Percentiles rank a stretch among this genome's conserved stretches.
These are phyloP conservation scores for Sequoiadendron giganteum DNA, from an alignment of 75 land plant genomes.

Conservation along the genomic window DNA sequence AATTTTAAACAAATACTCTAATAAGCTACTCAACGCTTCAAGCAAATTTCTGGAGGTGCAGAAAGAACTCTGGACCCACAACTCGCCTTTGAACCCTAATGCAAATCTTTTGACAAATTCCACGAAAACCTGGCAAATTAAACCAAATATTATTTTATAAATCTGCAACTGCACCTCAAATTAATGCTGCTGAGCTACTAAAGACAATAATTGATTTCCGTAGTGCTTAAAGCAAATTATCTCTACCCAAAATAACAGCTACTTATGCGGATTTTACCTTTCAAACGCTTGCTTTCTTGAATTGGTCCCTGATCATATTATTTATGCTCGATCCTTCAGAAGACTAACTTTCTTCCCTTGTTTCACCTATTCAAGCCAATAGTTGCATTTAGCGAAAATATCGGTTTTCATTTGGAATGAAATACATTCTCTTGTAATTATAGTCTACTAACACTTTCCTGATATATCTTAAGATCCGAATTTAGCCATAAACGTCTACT, in stretches of 20 bases:
- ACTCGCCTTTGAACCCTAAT: not conserved
- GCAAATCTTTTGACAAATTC: not conserved
- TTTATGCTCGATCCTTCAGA: not conserved
- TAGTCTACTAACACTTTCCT: not conserved
- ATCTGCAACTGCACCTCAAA: not conserved
- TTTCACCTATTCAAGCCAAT: not conserved
- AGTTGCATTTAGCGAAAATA: not conserved
- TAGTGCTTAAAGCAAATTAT: not conserved
- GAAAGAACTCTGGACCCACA: not conserved
- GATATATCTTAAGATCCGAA: not conserved
- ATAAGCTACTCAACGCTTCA: not conserved
- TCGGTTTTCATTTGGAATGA: not conserved
- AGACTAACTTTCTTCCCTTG: not conserved
- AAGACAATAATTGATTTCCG: not conserved
- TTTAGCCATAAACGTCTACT: not conserved
- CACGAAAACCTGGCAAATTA: not conserved
- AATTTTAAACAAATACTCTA: not conserved
- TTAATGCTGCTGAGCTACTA: not conserved
- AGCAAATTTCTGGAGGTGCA: not conserved
- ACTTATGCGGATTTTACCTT: not conserved
- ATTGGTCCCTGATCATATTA: not conserved
- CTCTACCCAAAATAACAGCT: not conserved
- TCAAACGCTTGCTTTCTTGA: not conserved
- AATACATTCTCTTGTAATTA: not conserved
- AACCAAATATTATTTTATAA: not conserved